Conservation (phyloP, 2,329 filamentous ascomycete species). For the Pestalotiopsis sp. region DNA sequence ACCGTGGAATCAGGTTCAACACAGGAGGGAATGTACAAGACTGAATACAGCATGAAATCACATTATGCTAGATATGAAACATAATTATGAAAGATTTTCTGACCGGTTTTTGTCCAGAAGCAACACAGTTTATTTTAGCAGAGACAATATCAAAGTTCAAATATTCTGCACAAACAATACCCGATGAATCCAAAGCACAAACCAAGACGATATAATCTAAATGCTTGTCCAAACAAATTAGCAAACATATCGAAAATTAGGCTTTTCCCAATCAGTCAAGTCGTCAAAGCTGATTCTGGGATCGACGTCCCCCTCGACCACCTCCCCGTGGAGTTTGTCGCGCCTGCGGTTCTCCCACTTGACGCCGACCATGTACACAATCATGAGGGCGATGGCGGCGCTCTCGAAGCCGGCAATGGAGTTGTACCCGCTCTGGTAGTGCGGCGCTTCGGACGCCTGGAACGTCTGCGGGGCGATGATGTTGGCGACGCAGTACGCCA, state of each 20-base stretch:
- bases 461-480: constrained; percentile 46
- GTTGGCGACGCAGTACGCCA: constrained; percentile 42
- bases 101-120: too few relatives aligned
- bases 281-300: not conserved
- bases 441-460: constrained; percentile 33
- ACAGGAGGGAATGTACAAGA: too few relatives aligned
- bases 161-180: not conserved
- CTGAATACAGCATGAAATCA: too few relatives aligned
- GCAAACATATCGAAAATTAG: not conserved
- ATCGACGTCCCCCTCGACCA: not conserved
- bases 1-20: too few relatives aligned
- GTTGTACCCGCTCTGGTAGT: not conserved
- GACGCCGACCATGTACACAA: not conserved
- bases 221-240: not conserved
- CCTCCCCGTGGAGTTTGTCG: not conserved
- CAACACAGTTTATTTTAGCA: too few relatives aligned
- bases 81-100: too few relatives aligned
- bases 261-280: not conserved
- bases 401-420: not conserved
- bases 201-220: not conserved
- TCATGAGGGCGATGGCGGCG: not conserved
- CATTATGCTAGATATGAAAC: too few relatives aligned
- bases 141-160: not conserved
- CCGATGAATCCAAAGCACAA: not conserved
- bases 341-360: not conserved